phyloP scores from a whole-genome alignment of 345 rosid genomes.

The Ricinus communis region DNA sequence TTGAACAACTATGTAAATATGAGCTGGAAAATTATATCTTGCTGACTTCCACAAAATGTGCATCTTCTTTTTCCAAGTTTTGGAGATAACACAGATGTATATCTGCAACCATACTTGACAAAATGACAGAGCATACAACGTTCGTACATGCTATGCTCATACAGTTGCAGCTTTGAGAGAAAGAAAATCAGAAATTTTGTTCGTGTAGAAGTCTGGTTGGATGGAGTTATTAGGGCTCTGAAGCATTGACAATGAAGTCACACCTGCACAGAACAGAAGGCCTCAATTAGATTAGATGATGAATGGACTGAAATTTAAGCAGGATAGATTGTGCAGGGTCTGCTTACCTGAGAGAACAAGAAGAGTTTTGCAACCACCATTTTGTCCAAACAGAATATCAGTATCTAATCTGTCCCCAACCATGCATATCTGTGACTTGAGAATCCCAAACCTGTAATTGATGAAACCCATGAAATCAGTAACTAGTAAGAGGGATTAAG shows the following conservation, averaged over 20 bases:
- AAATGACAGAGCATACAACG: not conserved
- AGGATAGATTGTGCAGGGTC: not conserved
- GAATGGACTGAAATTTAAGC: not conserved
- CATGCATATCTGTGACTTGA: constrained; percentile 45
- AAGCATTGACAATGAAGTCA: constrained; percentile 30
- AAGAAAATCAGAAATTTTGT: constrained; percentile 26
- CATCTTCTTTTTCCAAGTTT: not conserved
- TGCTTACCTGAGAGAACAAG: constrained; percentile 34
- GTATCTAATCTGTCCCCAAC: constrained; percentile 40
- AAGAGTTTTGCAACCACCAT: constrained; percentile 38
- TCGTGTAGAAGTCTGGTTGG: constrained; percentile 38
- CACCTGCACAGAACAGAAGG: constrained; percentile 16
- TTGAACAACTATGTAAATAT: not conserved
- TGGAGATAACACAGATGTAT: not conserved
- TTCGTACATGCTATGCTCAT: constrained; percentile 38
- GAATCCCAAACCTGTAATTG: constrained; percentile 68
- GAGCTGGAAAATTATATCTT: not conserved
- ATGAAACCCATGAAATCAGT: constrained; percentile 6
- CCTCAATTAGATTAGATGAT: not conserved
- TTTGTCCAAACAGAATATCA: constrained; percentile 36
- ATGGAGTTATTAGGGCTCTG: constrained; percentile 26
- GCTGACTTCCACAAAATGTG: not conserved
- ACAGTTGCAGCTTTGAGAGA: constrained; percentile 68
- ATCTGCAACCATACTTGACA: constrained; percentile 2
- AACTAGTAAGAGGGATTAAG: not conserved